Evolutionary conservation across 1,284 basidiomycete genomes (phyloP).

Genomic region (Rhodotorula sp.): DNA sequence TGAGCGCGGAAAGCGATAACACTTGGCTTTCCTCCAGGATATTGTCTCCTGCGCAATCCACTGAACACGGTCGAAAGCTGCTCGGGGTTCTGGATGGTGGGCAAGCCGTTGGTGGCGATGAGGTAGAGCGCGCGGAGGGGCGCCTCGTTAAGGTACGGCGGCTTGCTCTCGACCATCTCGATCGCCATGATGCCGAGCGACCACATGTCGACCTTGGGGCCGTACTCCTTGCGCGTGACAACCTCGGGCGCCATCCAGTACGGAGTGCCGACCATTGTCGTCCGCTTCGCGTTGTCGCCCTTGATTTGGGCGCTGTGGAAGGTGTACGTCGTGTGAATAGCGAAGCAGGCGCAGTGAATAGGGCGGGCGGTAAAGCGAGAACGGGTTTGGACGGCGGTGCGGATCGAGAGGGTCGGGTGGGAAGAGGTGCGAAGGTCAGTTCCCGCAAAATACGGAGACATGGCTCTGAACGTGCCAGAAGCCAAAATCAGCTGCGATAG

Average conservation of each 20-base stretch:
- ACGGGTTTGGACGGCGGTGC: no score
- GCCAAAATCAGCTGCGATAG: slow-evolving; percentile 83
- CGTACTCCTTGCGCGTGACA: slow-evolving; percentile 97
- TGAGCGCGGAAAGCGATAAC: no score
- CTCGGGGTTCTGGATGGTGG: slow-evolving; percentile 93
- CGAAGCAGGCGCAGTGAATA: no score
- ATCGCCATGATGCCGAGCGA: slow-evolving; percentile 98
- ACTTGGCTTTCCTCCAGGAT: no score
- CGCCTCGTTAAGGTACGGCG: slow-evolving; percentile 87
- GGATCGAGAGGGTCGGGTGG: no score
- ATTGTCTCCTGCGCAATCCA: no score
- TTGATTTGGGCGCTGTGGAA: slow-evolving; percentile 95
- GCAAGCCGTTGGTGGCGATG: slow-evolving; percentile 98
- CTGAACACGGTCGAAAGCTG: slow-evolving; percentile 82
- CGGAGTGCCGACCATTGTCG: slow-evolving; percentile 99
- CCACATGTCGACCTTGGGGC: slow-evolving; percentile 99
- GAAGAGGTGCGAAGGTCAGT: no score
- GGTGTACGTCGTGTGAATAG: no score
- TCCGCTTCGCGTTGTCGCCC: slow-evolving; percentile 87
- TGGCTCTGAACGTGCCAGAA: no score
- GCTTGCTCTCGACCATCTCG: slow-evolving; percentile 99
- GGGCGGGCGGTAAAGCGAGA: no score
- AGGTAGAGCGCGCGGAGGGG: slow-evolving; percentile 66
- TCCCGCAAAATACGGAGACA: no score
- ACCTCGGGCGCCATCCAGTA: slow-evolving; percentile 99